A percentile compares a stretch with the other conserved stretches of the same genome.
These are phyloP conservation scores for Wickerhamiella occidentalis DNA, from an alignment of 805 yeast species.

Conservation along the genomic window DNA sequence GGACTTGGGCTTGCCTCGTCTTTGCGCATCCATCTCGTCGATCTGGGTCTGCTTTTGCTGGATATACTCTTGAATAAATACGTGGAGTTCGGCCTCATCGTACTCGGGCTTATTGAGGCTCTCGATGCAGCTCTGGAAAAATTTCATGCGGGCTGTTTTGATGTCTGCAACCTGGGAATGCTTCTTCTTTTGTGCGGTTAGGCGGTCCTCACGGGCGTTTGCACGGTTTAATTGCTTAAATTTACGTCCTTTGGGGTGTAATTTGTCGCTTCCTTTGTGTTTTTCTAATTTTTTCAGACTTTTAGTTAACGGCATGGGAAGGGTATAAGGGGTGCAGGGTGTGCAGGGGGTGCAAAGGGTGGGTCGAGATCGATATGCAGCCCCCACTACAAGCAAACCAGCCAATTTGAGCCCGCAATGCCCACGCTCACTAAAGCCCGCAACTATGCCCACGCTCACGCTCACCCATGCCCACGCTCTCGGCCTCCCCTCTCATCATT, in stretches of 20 bases:
- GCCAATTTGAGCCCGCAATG: too few species aligned
- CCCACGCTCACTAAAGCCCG: too few species aligned
- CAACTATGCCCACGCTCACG: too few species aligned
- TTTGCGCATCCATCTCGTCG: constrained; percentile 41
- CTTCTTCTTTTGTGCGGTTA: constrained; percentile 45
- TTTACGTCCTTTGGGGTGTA: constrained; percentile 81
- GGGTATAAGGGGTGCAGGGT: too few species aligned
- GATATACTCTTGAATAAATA: constrained; percentile 46
- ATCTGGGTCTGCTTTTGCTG: constrained; percentile 67
- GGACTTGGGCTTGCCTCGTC: constrained; percentile 79
- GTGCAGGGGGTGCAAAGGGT: too few species aligned
- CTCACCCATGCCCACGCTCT: too few species aligned
- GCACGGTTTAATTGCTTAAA: constrained; percentile 76
- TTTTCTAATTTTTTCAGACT: constrained; percentile 54
- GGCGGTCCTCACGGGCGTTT: constrained; percentile 66
- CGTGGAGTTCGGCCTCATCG: constrained; percentile 45
- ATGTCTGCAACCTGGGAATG: constrained; percentile 38
- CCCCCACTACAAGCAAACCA: too few species aligned
- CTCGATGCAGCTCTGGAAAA: constrained; percentile 13
- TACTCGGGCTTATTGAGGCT: constrained; percentile 30
- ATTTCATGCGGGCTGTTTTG: constrained; percentile 18
- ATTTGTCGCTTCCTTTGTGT: constrained; percentile 39
- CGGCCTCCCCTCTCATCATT: too few species aligned
- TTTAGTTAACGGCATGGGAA: constrained; percentile 54
- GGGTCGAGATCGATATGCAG: too few species aligned